phyloP scores from a whole-genome alignment of 805 yeast genomes.

The Aciculoconidium aculeatum region DNA sequence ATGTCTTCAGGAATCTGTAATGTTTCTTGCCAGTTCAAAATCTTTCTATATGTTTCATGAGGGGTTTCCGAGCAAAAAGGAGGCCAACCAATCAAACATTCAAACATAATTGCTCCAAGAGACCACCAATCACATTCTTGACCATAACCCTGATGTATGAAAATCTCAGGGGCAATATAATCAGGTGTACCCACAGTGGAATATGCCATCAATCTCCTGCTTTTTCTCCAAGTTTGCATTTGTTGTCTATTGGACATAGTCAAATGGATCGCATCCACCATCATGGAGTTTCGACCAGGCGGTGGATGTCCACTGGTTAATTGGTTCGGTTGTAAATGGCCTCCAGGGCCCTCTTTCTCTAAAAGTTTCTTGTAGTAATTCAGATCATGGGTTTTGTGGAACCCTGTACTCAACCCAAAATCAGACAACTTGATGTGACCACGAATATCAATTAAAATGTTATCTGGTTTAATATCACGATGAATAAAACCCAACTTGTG shows the following conservation, averaged over 20 bases:
- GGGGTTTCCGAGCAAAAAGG: constrained; percentile 95
- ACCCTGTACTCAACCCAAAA: constrained; percentile 83
- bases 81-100: constrained; percentile 95
- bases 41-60: constrained; percentile 88
- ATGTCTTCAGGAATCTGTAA: constrained; percentile 87
- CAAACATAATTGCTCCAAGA: constrained; percentile 93
- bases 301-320: constrained; percentile 18
- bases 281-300: constrained; percentile 64
- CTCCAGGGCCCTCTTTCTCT: constrained; percentile 51
- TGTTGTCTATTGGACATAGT: constrained; percentile 94
- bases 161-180: constrained; percentile 93
- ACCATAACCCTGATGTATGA: constrained; percentile 88
- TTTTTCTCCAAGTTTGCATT: constrained; percentile 93
- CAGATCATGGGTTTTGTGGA: constrained; percentile 88
- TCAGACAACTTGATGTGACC: constrained; percentile 68
- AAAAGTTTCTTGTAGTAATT: constrained; percentile 77
- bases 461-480: constrained; percentile 97
- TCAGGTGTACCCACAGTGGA: constrained; percentile 97
- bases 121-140: constrained; percentile 99
- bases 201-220: constrained; percentile 88
- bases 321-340: constrained; percentile 13
- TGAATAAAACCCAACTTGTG: constrained; percentile 93
- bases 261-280: constrained; percentile 91
- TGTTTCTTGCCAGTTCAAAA: constrained; percentile 85
- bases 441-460: constrained; percentile 76